phyloP scores from a whole-genome alignment of 495 filamentous ascomycete genomes.

The Podospora tetraspora region DNA sequence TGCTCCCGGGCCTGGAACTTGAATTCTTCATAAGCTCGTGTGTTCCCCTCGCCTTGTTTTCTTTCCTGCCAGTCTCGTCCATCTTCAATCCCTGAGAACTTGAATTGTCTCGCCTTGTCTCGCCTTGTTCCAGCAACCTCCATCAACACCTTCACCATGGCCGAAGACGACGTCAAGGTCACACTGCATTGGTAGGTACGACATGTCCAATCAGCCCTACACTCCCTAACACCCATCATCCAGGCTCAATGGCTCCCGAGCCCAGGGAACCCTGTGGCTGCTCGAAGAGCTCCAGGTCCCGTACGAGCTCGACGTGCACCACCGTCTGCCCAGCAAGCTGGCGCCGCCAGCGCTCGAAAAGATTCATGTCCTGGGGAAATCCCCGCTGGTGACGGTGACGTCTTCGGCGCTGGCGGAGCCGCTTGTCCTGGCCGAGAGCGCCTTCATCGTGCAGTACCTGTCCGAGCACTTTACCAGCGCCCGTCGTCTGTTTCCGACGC shows the following conservation, averaged over 20 bases:
- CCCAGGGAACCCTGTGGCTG: constrained; percentile 81
- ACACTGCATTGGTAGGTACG: constrained; percentile 65
- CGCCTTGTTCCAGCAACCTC: neutral
- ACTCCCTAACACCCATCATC: neutral
- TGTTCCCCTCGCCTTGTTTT: neutral
- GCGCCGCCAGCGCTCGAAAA: constrained; percentile 68
- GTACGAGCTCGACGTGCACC: constrained; percentile 71
- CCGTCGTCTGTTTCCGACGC: constrained; percentile 55
- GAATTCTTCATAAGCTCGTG: neutral
- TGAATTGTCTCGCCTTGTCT: neutral
- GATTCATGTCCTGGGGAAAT: constrained; percentile 78
- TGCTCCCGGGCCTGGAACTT: neutral
- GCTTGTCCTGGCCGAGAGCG: constrained; percentile 71
- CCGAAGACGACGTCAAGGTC: constrained; percentile 54
- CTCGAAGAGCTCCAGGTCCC: constrained; percentile 74
- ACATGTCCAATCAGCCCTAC: neutral
- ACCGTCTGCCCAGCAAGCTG: constrained; percentile 50
- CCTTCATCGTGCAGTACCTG: constrained; percentile 73
- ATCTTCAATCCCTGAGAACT: neutral
- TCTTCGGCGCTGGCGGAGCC: constrained; percentile 41
- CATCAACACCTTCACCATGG: constrained; percentile 24
- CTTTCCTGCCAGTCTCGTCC: neutral
- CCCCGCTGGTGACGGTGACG: constrained; percentile 63
- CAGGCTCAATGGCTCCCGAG: constrained; percentile 71
- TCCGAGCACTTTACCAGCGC: constrained; percentile 59